Percentiles rank a stretch among this genome's conserved stretches.
Conservation (phyloP, 306 rosid genomes). For the Lagenaria siceraria region DNA sequence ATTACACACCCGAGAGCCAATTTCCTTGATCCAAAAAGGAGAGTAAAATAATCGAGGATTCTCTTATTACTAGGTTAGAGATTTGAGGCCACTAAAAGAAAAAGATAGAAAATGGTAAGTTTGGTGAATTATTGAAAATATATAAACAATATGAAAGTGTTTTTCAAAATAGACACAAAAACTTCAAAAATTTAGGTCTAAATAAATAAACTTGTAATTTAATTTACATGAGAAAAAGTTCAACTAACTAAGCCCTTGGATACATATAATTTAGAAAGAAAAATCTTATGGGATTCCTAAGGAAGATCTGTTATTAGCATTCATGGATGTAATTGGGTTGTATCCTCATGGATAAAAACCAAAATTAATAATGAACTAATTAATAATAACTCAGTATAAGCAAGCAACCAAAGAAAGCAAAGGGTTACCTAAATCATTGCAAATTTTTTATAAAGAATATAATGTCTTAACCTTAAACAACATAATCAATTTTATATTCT, state of each 20-base stretch:
- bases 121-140: not conserved
- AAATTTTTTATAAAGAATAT: not conserved
- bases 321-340: not conserved
- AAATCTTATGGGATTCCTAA: not conserved
- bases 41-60: too few relatives aligned
- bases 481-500: not conserved
- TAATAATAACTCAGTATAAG: not conserved
- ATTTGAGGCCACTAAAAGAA: too few relatives aligned
- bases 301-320: not conserved
- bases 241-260: too few relatives aligned
- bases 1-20: too few relatives aligned
- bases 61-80: too few relatives aligned
- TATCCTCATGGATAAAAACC: not conserved
- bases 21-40: too few relatives aligned
- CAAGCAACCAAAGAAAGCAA: not conserved
- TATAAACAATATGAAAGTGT: too few relatives aligned
- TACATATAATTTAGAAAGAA: too few relatives aligned
- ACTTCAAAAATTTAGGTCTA: too few relatives aligned
- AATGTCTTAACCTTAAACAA: not conserved
- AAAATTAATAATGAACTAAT: not conserved
- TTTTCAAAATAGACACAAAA: too few relatives aligned
- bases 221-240: too few relatives aligned
- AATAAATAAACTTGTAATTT: too few relatives aligned
- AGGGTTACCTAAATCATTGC: not conserved
- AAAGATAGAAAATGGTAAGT: not conserved